Base-by-base conservation (phyloP, 768 basidiomycete genomes). In the Asterophora parasitica region DNA sequence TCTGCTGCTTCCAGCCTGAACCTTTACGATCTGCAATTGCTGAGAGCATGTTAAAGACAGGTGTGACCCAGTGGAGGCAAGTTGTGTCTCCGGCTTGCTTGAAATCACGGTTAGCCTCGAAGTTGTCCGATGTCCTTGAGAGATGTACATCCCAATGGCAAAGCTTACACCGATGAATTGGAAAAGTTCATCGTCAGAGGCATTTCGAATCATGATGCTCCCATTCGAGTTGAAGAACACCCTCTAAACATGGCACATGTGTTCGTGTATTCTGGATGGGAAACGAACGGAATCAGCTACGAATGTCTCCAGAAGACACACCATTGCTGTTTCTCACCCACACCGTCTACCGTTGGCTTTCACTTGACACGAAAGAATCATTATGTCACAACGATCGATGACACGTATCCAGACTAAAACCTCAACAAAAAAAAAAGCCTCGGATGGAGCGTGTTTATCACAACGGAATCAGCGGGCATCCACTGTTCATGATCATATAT, bases 51-150 rank as follows among this genome's bases (percentile, higher is more conserved):
- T n/a, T 19, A 9, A 46, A 43, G 41, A 49, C 46, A 40, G 44
- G 23, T 23, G 12, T 10, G 8, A 49, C 26, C 47, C 49, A 49
- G 40, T 38, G 28, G 39, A 38, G 46, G 49, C 50, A 46, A 15
- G 26, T 23, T 37, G 42, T 45, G n/a, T 19, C 8, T 4, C 19
- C 31, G 32, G 34, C 32, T 26, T 8, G 23, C 4, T n/a, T 53
- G 37, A 28, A 28, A 26, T 19, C 52, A 44, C 20, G 44, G 44
- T 38, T 48, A 26, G 15, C 31, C 9, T 38, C 32, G 16, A 57
- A 51, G 43, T 54, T 57, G 19, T 30, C 53, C 28, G 51, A 57
- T n/a, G n/a, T n/a, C n/a, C n/a, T n/a, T n/a, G n/a, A n/a, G n/a
- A n/a, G n/a, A n/a, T n/a, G n/a, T n/a, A n/a, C n/a, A n/a, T n/a